Evolutionary conservation across 495 filamentous ascomycete species (phyloP).

Genomic region (Podospora pseudocomata): DNA sequence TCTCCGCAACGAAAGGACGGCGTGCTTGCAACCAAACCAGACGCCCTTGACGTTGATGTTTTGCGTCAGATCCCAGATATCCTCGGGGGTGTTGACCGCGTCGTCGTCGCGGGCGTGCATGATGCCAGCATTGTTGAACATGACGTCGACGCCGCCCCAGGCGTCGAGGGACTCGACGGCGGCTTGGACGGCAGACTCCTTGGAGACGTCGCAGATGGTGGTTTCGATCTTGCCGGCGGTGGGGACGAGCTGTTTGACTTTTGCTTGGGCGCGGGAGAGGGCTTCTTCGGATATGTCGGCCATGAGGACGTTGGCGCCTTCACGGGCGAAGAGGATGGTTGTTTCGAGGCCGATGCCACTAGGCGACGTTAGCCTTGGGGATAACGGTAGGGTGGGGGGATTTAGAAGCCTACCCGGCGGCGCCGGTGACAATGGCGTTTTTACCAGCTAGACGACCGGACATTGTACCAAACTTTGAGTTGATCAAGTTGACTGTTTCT

Average conservation of each 20-base stretch:
- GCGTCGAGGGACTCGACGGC: slow-evolving; percentile 67
- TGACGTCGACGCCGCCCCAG: slow-evolving; percentile 91
- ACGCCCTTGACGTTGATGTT: slow-evolving; percentile 98
- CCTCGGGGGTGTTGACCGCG: slow-evolving; percentile 77
- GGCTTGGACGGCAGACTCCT: slow-evolving; percentile 69
- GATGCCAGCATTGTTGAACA: slow-evolving; percentile 99
- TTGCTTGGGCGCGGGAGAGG: slow-evolving; percentile 53
- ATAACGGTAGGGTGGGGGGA: slow-evolving; percentile 1
- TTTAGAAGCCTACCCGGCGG: slow-evolving; percentile 66
- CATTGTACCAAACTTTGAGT: neutral
- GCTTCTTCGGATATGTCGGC: slow-evolving; percentile 74
- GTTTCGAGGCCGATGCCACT: slow-evolving; percentile 97
- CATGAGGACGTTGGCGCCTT: slow-evolving; percentile 84
- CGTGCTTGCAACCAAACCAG: slow-evolving; percentile 94
- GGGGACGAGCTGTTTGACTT: slow-evolving; percentile 69
- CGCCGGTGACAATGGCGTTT: slow-evolving; percentile 91
- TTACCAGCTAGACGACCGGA: slow-evolving; percentile 75
- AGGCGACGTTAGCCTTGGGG: slow-evolving; percentile 10
- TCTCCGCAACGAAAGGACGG: slow-evolving; percentile 74
- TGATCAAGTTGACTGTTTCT: slow-evolving; percentile 1
- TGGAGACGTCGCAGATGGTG: slow-evolving; percentile 55
- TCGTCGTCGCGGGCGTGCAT: slow-evolving; percentile 91
- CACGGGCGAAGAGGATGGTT: slow-evolving; percentile 81
- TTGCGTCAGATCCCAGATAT: slow-evolving; percentile 93
- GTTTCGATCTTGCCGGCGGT: slow-evolving; percentile 58